phyloP scores from a whole-genome alignment of 108 stramenopile species.

The Nannochloropsis granulata region DNA sequence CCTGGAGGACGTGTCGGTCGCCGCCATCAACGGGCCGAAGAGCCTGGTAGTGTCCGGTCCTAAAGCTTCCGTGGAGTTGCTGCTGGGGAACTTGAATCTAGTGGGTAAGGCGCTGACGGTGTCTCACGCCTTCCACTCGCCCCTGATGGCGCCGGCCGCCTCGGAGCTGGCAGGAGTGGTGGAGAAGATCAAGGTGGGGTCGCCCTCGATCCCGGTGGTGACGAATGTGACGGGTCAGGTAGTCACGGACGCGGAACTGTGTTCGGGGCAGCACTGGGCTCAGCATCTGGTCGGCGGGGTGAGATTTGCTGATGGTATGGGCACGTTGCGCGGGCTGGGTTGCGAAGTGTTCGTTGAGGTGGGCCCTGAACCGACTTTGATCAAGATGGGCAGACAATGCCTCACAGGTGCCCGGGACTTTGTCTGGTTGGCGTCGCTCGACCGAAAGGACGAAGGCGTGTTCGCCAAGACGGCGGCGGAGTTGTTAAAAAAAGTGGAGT shows the following conservation, averaged over 20 bases:
- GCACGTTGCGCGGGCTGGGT: conserved; percentile 1
- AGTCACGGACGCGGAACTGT: conserved; percentile 2
- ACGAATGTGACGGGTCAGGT: conserved; percentile 23
- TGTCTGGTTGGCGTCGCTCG: neutral
- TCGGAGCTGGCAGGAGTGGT: conserved; percentile 9
- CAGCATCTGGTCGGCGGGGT: conserved; percentile 20
- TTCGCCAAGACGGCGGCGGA: neutral
- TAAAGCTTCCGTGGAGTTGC: neutral
- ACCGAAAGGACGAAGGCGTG: neutral
- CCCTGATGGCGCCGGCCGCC: conserved; percentile 28
- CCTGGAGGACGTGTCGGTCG: neutral
- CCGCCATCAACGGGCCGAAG: conserved; percentile 2
- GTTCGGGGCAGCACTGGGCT: conserved; percentile 19
- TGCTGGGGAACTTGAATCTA: neutral
- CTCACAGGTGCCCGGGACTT: neutral
- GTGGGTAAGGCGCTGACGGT: neutral
- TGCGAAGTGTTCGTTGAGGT: neutral
- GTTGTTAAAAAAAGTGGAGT: too few relatives aligned
- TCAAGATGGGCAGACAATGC: neutral
- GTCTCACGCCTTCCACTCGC: conserved; percentile 30
- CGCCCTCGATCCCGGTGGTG: conserved; percentile 18
- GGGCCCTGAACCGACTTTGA: neutral
- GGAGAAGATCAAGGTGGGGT: neutral
- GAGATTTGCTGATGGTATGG: conserved; percentile 19
- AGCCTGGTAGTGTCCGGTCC: conserved; percentile 4